Evolutionary conservation across 192 early-diverging fungal species (phyloP), one percentile per base, ranked within the genome.

Genomic region (Chytriomyces hyalinus): DNA sequence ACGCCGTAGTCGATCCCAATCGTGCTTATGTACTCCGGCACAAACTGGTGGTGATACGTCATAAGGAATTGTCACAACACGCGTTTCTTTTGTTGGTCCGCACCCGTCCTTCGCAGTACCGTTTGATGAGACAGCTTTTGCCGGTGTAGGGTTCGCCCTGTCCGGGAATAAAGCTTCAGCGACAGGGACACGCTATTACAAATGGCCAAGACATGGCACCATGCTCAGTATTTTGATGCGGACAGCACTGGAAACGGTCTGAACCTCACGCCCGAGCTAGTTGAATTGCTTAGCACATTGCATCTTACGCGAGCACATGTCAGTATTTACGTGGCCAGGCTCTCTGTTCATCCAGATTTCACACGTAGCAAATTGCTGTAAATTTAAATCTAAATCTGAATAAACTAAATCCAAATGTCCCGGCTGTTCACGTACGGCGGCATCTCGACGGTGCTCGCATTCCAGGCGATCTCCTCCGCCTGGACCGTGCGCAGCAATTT

Each of bases 1-100:
- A 90, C 89, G 4, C 89, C 89, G 74, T 87, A 90, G 70, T 90
- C 89, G 50, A 90, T 89, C 26, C 89, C 89, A 43, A 90, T 90
- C 20, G 89, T 90, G 36, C 86, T 76, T 2, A 90, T 80, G 76
- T 90, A 90, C 11, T 90, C 87, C 5, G 73, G 61, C 22, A 90
- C 75, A 73, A 80, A 90, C 89, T 89, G 51, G 26, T 24, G 20
- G 43, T 49, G 22, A 66, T 63, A 26, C 8, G 28, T 20, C 24
- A n/a, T 6, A 24, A n/a, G 17, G 5, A 77, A 17, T 8, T 44
- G 5, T 74, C 11, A 17, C 20, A 64, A 26, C 26, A 22, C 26
- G 62, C 53, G 53, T 57, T 57, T 57, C 53, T 20, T 13, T 17
- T 57, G 0, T 20, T 17, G 20, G 53, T 17, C 13, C 20, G 13